Percentiles rank a stretch among this genome's conserved stretches.
These are phyloP conservation scores for Pseudogymnoascus sp. DNA, from an alignment of 2,329 filamentous ascomycete genomes.

Conservation along the genomic window DNA sequence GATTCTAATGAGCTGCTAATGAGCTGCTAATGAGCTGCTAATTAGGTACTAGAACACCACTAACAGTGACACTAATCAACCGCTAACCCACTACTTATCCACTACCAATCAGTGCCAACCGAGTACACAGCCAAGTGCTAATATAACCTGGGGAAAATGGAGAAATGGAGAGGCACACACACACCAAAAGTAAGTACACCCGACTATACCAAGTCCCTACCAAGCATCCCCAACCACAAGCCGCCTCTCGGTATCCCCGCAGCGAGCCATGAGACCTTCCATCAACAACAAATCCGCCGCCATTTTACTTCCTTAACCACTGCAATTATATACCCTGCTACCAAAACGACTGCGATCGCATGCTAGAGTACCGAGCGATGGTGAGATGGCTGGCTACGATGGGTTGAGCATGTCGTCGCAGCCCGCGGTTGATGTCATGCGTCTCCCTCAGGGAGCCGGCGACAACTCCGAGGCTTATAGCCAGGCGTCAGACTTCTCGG, in stretches of 20 bases:
- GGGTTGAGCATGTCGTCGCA: constrained; percentile 10
- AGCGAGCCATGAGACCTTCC: constrained; percentile 3
- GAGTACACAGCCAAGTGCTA: neutral
- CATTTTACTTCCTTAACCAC: neutral
- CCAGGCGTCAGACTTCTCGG: neutral
- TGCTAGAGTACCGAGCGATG: neutral
- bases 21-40: neutral
- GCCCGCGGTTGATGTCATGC: neutral
- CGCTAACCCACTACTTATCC: neutral
- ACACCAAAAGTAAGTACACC: neutral
- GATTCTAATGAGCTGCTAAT: neutral
- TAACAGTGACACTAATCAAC: neutral
- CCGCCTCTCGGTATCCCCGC: neutral
- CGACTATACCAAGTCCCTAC: neutral
- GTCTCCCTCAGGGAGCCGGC: neutral
- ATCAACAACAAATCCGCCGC: neutral
- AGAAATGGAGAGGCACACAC: neutral
- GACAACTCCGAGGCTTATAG: neutral
- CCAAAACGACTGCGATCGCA: neutral
- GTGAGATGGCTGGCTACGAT: constrained; percentile 9
- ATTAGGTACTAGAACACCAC: neutral
- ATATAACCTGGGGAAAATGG: constrained; percentile 6
- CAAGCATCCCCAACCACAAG: neutral
- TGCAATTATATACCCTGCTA: neutral
- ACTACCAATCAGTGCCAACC: neutral